Evolutionary conservation across 306 rosid genomes (phyloP), one percentile per base, ranked within the genome.

Genomic region (Ormosia emarginata): DNA sequence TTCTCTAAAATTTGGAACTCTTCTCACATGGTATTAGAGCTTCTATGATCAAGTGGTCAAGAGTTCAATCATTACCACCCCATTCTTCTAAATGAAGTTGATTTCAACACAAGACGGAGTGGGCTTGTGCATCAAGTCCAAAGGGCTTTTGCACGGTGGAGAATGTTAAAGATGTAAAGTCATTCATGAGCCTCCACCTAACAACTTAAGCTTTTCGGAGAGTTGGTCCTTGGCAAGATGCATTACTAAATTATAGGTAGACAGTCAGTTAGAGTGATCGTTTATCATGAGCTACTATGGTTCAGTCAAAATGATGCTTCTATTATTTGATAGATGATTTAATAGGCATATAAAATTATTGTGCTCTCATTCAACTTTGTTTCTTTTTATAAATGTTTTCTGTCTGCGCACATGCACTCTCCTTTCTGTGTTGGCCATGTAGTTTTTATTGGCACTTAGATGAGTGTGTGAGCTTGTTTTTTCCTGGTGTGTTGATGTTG

Each of bases 251-350:
- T 57, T 14, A 55, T 33, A 32, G 58, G 61, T 41, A 47, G 61
- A 29, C 40, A 24, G 1, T 58, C 37, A 12, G 8, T 55, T 74
- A 40, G 61, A 46, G 83, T 13, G 3, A 59, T 53, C 11, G 5
- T 17, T 49, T 72, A 30, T 76, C 40, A n/a, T 75, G 56, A 14
- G 44, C 43, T 63, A 39, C 56, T 70, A 52, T 43, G 46, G n/a
- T 69, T 30, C 69, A 55, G 74, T 77, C 32, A 63, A 53, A 61
- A 53, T 52, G 36, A 36, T 71, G 56, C 82, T 69, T 62, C 37
- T 5, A 37, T 75, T 52, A 75, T 43, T 47, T 65, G 49, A 73
- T 43, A 37, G 17, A 67, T 67, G 50, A 34, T 44, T 57, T 59
- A 75, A 50, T 64, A 78, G 15, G 50, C 65, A 53, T 55, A 8